Conservation (phyloP, 306 rosid species). For the Sphenostylis stenocarpa region DNA sequence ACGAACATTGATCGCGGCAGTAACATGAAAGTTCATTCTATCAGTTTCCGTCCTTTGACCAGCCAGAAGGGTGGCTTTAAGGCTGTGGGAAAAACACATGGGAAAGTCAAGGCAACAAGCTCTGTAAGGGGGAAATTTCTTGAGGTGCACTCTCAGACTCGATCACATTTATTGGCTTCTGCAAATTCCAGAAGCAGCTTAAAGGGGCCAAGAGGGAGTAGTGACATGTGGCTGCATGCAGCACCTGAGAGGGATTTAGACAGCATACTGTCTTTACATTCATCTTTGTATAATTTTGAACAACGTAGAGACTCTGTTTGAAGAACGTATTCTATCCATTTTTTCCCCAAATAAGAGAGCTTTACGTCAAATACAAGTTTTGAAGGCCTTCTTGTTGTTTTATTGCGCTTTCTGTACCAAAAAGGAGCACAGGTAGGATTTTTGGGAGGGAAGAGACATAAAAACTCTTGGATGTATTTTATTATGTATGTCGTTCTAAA, state of each 20-base stretch:
- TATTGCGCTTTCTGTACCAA: slow-evolving; percentile 23
- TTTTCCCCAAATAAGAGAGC: background rate
- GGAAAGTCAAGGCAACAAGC: slow-evolving; percentile 43
- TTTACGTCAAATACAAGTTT: slow-evolving; percentile 20
- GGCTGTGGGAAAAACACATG: slow-evolving; percentile 37
- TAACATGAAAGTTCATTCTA: slow-evolving; percentile 37
- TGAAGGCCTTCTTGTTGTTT: slow-evolving; percentile 7
- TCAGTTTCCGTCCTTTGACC: slow-evolving; percentile 51
- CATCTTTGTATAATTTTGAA: slow-evolving; percentile 49
- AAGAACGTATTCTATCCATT: slow-evolving; percentile 11
- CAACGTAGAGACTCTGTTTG: slow-evolving; percentile 31
- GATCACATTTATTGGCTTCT: slow-evolving; percentile 26
- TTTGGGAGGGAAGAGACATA: slow-evolving; percentile 20
- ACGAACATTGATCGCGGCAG: background rate
- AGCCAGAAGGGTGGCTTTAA: slow-evolving; percentile 50
- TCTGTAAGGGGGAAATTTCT: slow-evolving; percentile 36
- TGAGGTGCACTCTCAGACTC: slow-evolving; percentile 33
- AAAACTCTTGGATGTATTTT: slow-evolving; percentile 5
- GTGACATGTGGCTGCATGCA: slow-evolving; percentile 50
- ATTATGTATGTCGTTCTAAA: slow-evolving; percentile 8
- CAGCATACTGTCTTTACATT: slow-evolving; percentile 70
- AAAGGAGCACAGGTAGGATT: background rate
- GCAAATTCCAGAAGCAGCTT: slow-evolving; percentile 30
- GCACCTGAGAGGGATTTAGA: slow-evolving; percentile 57
- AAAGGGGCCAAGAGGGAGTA: slow-evolving; percentile 21